Evolutionary conservation across 1,284 basidiomycete species (phyloP).

Genomic region (Pisolithus thermaeus): DNA sequence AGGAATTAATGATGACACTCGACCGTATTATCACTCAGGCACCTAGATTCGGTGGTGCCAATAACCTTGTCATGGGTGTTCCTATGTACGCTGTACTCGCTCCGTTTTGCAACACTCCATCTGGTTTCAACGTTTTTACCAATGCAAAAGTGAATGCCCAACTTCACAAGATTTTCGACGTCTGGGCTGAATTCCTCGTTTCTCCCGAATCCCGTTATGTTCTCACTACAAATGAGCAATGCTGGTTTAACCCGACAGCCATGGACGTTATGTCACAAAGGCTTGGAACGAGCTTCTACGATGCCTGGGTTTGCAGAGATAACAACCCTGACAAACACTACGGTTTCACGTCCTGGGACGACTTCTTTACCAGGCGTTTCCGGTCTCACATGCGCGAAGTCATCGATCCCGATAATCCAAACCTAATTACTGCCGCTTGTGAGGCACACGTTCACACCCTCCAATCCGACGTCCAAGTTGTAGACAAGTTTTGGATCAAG

Average conservation of each 20-base stretch:
- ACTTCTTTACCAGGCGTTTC: slow-evolving; percentile 47
- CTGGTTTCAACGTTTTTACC: slow-evolving; percentile 40
- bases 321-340: slow-evolving; percentile 5
- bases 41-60: slow-evolving; percentile 11
- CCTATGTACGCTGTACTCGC: slow-evolving; percentile 22
- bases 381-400: slow-evolving; percentile 34
- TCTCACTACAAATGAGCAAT: slow-evolving; percentile 31
- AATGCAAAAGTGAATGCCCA: slow-evolving; percentile 37
- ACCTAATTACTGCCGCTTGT: slow-evolving; percentile 40
- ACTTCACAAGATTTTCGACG: slow-evolving; percentile 37
- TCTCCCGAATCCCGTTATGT: slow-evolving; percentile 37
- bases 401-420: slow-evolving; percentile 28
- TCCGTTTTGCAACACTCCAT: slow-evolving; percentile 24
- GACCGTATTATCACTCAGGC: slow-evolving; percentile 33
- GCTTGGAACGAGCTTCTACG: slow-evolving; percentile 16
- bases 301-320: slow-evolving; percentile 9
- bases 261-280: slow-evolving; percentile 17
- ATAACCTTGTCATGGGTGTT: slow-evolving; percentile 21
- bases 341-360: slow-evolving; percentile 46
- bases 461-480: slow-evolving; percentile 27
- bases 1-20: slow-evolving; percentile 38
- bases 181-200: slow-evolving; percentile 42
- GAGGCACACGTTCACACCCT: slow-evolving; percentile 42
- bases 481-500: slow-evolving; percentile 45
- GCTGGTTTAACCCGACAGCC: slow-evolving; percentile 42